phyloP scores from a whole-genome alignment of 2,329 filamentous ascomycete species.

The Cercospora janseana region DNA sequence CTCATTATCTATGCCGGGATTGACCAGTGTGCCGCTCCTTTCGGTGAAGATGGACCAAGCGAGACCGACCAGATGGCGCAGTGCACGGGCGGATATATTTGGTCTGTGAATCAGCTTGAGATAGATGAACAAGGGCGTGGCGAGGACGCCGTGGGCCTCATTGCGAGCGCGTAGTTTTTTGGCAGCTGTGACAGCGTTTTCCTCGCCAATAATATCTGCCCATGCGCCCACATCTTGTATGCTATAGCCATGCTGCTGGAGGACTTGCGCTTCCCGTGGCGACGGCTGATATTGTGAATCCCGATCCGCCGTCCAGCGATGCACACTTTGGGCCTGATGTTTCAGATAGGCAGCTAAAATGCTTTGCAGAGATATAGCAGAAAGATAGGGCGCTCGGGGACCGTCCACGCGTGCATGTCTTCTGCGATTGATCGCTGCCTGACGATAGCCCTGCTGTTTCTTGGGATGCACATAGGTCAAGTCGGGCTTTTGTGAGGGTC shows the following conservation, averaged over 20 bases:
- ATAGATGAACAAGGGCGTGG: constrained; percentile 49
- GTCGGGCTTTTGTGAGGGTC: neutral
- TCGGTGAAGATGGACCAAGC: constrained; percentile 10
- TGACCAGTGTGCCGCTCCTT: neutral
- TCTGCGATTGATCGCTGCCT: neutral
- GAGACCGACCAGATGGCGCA: constrained; percentile 43
- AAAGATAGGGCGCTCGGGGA: neutral
- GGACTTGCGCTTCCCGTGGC: constrained; percentile 10
- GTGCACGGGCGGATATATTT: constrained; percentile 42
- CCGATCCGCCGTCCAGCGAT: constrained; percentile 22
- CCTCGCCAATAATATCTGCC: constrained; percentile 26
- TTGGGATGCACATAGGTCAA: constrained; percentile 10
- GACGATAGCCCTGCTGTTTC: neutral
- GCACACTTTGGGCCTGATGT: neutral
- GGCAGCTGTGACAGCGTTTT: constrained; percentile 28
- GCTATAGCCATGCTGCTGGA: constrained; percentile 23
- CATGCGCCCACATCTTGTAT: constrained; percentile 30
- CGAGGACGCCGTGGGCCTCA: constrained; percentile 6
- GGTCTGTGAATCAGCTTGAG: constrained; percentile 48
- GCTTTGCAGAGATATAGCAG: constrained; percentile 4
- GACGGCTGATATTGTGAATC: constrained; percentile 15
- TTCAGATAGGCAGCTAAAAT: constrained; percentile 11
- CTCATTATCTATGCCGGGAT: constrained; percentile 11
- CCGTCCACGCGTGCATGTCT: neutral
- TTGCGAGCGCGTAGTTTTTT: constrained; percentile 17